phyloP scores from a whole-genome alignment of 139 green algal species.

The Tetradesmus lagerheimii region DNA sequence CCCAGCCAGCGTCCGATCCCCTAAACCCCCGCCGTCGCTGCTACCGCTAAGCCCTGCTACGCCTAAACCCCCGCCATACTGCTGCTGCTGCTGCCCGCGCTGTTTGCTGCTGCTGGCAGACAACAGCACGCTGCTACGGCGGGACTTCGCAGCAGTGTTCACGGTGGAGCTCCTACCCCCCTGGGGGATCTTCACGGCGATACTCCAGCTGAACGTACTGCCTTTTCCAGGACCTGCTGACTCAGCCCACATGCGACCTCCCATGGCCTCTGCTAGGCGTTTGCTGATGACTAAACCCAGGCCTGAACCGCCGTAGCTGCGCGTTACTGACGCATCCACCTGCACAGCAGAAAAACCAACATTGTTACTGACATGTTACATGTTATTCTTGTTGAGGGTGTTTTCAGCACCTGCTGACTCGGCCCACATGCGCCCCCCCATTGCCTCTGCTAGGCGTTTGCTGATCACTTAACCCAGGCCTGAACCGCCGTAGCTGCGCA shows the following conservation, averaged over 20 bases:
- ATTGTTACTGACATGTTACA: too few relatives aligned
- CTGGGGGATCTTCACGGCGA: neutral
- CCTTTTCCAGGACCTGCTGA: conserved; percentile 29
- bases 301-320: conserved; percentile 85
- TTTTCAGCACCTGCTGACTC: conserved; percentile 49
- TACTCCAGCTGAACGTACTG: conserved; percentile 38
- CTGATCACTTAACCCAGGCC: conserved; percentile 89
- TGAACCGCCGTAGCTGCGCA: conserved; percentile 82
- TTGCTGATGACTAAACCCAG: conserved; percentile 88
- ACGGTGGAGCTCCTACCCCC: neutral
- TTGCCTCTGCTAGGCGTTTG: conserved; percentile 83
- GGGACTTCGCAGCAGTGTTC: neutral
- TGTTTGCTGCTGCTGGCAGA: conserved; percentile 24
- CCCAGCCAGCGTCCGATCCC: neutral
- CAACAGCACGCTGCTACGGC: conserved; percentile 30
- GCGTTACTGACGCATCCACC: conserved; percentile 62
- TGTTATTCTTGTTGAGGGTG: too few relatives aligned
- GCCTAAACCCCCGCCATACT: neutral
- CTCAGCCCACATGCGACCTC: conserved; percentile 82
- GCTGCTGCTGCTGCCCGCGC: neutral
- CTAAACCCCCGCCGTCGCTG: neutral
- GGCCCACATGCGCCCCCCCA: conserved; percentile 86
- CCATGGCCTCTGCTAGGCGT: conserved; percentile 86
- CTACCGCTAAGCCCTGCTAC: neutral
- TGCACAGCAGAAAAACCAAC: neutral